A percentile compares a stretch with the other conserved stretches of the same genome.
Evolutionary conservation across 192 early-diverging fungal species (phyloP).

Genomic region (Pecoramyces ruminantium): DNA sequence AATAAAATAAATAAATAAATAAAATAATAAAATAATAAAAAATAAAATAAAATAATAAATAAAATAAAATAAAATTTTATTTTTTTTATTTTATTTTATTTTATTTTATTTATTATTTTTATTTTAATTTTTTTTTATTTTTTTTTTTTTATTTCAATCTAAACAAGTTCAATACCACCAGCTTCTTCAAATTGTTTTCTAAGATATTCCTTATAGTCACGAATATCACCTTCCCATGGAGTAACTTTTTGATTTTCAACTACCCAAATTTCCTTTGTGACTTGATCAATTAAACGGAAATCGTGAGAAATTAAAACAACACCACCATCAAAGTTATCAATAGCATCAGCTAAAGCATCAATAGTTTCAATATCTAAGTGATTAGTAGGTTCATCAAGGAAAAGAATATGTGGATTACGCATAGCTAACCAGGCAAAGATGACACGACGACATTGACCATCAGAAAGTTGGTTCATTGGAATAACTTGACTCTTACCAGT

Average conservation of each 20-base stretch:
- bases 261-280: background rate
- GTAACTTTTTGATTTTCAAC: background rate
- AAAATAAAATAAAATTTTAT: too few species aligned
- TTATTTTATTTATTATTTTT: too few species aligned
- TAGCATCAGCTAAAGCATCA: constrained; percentile 12
- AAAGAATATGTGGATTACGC: constrained; percentile 78
- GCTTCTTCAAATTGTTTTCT: background rate
- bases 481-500: constrained; percentile 5
- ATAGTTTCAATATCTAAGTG: constrained; percentile 47
- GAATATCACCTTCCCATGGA: background rate
- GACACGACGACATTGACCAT: constrained; percentile 77
- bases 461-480: constrained; percentile 16
- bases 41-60: too few species aligned
- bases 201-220: background rate
- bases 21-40: too few species aligned
- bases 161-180: background rate
- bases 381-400: constrained; percentile 73
- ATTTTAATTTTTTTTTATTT: too few species aligned
- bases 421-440: constrained; percentile 34
- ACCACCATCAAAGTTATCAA: background rate
- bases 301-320: background rate
- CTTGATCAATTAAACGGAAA: background rate
- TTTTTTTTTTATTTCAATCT: background rate
- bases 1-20: too few species aligned
- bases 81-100: too few species aligned